These are phyloP conservation scores for Clitopilus passeckerianus DNA, from an alignment of 768 basidiomycete species.

Conservation along the genomic window DNA sequence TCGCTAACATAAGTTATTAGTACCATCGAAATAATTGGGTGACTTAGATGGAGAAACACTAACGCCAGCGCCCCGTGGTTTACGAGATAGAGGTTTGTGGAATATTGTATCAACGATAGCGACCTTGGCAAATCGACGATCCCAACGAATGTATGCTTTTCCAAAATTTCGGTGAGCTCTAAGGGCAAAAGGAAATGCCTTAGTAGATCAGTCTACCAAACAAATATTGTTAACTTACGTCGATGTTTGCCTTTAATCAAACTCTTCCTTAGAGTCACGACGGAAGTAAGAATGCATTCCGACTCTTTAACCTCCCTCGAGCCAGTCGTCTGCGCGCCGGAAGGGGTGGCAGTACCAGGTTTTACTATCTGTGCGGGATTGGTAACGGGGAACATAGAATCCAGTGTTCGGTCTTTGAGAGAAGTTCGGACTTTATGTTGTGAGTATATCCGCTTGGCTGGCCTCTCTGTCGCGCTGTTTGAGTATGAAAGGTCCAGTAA, in stretches of 20 bases:
- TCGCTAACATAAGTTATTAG: constrained; percentile 46
- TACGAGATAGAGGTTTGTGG: constrained; percentile 85
- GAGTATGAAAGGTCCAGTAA: background rate
- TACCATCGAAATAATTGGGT: background rate
- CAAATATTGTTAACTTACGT: constrained; percentile 39
- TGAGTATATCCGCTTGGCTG: constrained; percentile 48
- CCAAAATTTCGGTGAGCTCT: constrained; percentile 82
- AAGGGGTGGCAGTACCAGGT: constrained; percentile 10
- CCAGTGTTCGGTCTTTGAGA: constrained; percentile 80
- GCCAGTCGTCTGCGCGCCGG: constrained; percentile 13
- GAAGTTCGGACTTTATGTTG: constrained; percentile 94
- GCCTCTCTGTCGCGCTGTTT: constrained; percentile 6
- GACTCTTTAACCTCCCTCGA: constrained; percentile 67
- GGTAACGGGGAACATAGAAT: constrained; percentile 84
- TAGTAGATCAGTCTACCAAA: background rate
- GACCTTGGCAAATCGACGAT: constrained; percentile 74
- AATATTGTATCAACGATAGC: constrained; percentile 80
- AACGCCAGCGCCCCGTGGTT: constrained; percentile 84
- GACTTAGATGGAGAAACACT: constrained; percentile 24
- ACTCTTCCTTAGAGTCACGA: constrained; percentile 57
- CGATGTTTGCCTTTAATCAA: constrained; percentile 60
- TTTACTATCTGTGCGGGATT: constrained; percentile 42
- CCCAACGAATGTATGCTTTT: constrained; percentile 89
- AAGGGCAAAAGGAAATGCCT: background rate
- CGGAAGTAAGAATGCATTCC: constrained; percentile 70